Percentiles rank a stretch among this genome's conserved stretches.
These are phyloP conservation scores for Colletotrichum agaves DNA, from an alignment of 2,329 filamentous ascomycete genomes.

Conservation along the genomic window DNA sequence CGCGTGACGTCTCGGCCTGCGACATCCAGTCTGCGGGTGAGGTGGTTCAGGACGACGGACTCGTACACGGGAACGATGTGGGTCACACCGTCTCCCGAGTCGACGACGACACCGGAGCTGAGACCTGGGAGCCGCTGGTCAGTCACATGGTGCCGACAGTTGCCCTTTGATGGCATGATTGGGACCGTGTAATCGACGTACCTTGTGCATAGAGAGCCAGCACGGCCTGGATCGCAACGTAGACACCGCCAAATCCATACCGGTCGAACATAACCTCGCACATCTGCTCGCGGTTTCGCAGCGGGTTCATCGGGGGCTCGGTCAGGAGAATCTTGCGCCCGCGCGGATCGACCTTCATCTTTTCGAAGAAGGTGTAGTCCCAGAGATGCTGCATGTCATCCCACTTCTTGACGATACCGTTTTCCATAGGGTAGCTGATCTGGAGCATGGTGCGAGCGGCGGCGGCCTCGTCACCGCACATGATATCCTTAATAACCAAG, in stretches of 20 bases:
- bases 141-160: not conserved
- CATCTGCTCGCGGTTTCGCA: constrained; percentile 98
- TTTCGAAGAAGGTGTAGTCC: constrained; percentile 99
- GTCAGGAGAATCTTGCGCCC: constrained; percentile 98
- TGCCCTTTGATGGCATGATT: not conserved
- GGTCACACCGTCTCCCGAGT: constrained; percentile 97
- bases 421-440: constrained; percentile 99
- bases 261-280: constrained; percentile 99
- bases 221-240: constrained; percentile 97
- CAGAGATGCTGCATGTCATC: constrained; percentile 99
- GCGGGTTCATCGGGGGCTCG: constrained; percentile 96
- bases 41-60: constrained; percentile 96
- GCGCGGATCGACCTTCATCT: constrained; percentile 90
- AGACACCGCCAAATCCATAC: constrained; percentile 95
- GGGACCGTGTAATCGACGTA: constrained; percentile 50
- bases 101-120: constrained; percentile 95
- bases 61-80: constrained; percentile 99
- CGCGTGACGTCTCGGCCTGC: constrained; percentile 98
- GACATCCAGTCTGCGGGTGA: constrained; percentile 92
- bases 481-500: constrained; percentile 92
- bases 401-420: constrained; percentile 99
- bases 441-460: constrained; percentile 97
- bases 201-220: constrained; percentile 96
- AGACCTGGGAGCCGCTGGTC: constrained; percentile 66
- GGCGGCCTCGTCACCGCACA: constrained; percentile 98